phyloP scores from a whole-genome alignment of 306 rosid species.

The Senna tora region DNA sequence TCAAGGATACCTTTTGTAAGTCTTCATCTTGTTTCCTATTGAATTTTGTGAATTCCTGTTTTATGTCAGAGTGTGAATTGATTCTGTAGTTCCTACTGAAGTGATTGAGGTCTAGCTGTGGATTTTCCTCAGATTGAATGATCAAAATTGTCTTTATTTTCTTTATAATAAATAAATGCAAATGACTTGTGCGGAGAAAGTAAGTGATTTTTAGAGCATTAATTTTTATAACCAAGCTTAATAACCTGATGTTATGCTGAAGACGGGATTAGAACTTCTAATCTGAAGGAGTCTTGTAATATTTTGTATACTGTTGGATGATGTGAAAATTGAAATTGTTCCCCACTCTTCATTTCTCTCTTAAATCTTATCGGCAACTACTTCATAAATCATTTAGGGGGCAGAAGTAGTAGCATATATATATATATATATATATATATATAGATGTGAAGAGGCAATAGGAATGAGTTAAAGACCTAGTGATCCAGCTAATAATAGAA shows the following conservation, averaged over 20 bases:
- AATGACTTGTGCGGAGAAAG: neutral
- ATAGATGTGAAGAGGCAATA: neutral
- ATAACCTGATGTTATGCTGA: neutral
- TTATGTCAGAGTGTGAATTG: constrained; percentile 5
- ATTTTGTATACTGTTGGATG: constrained; percentile 21
- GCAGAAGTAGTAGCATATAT: neutral
- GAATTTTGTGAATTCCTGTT: neutral
- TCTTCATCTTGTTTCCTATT: constrained; percentile 7
- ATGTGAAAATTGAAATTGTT: constrained; percentile 9
- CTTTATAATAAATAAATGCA: neutral
- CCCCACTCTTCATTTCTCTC: constrained; percentile 2
- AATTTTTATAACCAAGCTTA: neutral
- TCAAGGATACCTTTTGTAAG: constrained; percentile 85
- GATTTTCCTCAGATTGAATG: neutral
- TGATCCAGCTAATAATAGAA: constrained; percentile 17
- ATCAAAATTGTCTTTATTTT: neutral
- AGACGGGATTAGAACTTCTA: constrained; percentile 11
- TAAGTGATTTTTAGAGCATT: neutral
- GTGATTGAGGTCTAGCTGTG: neutral
- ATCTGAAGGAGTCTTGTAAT: neutral
- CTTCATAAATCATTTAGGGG: constrained; percentile 19
- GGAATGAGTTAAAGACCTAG: neutral
- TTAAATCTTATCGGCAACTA: constrained; percentile 5
- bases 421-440: too few relatives aligned
- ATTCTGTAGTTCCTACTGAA: neutral